Base-by-base conservation (phyloP, 1,139 yeast species). In the Pichia sp. region DNA sequence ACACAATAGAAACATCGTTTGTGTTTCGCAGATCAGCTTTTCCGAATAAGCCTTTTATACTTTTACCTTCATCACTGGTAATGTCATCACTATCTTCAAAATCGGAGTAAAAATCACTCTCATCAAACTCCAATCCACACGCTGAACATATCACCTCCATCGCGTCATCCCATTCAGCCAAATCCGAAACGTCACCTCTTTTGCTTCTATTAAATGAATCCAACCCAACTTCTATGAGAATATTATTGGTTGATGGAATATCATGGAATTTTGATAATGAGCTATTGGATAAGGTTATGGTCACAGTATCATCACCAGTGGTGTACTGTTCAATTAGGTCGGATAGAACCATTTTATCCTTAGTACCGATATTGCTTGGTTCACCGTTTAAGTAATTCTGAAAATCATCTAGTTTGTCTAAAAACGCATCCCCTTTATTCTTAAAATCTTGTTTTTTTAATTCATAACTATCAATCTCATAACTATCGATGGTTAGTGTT, bases 41-140 rank as follows among this genome's bases (percentile, higher is more conserved):
- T 31, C 33, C 10, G 33, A 8, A 31, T 31, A 8, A 8, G 10
- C 10, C 33, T 10, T 10, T 31, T 31, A 8, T 10, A 10, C 10
- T 10, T 31, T 31, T 10, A 31, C 33, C 10, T 8, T 31, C 7
- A 8, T 10, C 33, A 31, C 33, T 31, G 33, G 9, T 31, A 31
- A 31, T 31, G 33, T 31, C 33, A 31, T 31, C 33, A n/a, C 26
- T n/a, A 23, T 49, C 52, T n/a, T 45, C 53, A 5, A 52, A 54
- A 37, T 47, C 51, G 2, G 55, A 45, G 29, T 55, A 59, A 42
- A 60, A 61, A 44, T 61, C 65, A 41, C 59, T 55, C 11, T 59
- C 62, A 37, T 61, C 65, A 50, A 62, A 62, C 35, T 62, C 65
- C 16, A 62, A 46, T 1, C 60, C 62, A 36, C 60, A 53, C n/a